Conservation (phyloP, 2,329 filamentous ascomycete genomes). For the Colletotrichum sp. region DNA sequence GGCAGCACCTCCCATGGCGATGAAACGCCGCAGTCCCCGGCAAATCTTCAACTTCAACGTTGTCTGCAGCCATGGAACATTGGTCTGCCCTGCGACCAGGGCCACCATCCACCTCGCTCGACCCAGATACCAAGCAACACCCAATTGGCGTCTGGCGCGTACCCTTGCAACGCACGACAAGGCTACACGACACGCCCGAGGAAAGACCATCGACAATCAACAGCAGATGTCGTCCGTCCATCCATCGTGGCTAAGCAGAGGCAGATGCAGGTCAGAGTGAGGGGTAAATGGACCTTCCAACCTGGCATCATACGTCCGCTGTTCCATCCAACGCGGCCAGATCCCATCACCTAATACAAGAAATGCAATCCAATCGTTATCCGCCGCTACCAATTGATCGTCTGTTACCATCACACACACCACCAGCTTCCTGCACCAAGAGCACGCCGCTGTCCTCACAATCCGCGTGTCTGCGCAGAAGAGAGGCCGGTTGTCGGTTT, state of each 20-base stretch:
- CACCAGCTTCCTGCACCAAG: neutral
- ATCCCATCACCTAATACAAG: slow-evolving; percentile 6
- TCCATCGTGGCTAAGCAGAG: neutral
- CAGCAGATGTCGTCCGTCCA: neutral
- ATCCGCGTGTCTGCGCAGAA: slow-evolving; percentile 5
- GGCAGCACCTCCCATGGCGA: slow-evolving; percentile 4
- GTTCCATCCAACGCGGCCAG: slow-evolving; percentile 6
- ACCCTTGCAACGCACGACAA: neutral
- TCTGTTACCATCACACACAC: neutral
- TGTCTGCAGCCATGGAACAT: neutral
- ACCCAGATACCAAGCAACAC: neutral
- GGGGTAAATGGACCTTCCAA: slow-evolving; percentile 17
- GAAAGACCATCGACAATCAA: neutral
- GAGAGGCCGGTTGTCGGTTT: neutral
- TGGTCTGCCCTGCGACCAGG: neutral
- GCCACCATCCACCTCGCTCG: neutral
- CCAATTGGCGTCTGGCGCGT: neutral
- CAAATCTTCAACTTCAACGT: slow-evolving; percentile 15
- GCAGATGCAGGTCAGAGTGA: neutral
- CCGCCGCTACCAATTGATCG: neutral
- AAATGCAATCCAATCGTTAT: neutral
- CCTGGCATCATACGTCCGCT: slow-evolving; percentile 5
- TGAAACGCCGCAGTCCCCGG: slow-evolving; percentile 13
- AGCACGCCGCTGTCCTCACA: neutral
- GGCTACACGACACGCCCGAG: neutral